Evolutionary conservation across 257 asterid species (phyloP).

Genomic region (Solanum chiquidenum): DNA sequence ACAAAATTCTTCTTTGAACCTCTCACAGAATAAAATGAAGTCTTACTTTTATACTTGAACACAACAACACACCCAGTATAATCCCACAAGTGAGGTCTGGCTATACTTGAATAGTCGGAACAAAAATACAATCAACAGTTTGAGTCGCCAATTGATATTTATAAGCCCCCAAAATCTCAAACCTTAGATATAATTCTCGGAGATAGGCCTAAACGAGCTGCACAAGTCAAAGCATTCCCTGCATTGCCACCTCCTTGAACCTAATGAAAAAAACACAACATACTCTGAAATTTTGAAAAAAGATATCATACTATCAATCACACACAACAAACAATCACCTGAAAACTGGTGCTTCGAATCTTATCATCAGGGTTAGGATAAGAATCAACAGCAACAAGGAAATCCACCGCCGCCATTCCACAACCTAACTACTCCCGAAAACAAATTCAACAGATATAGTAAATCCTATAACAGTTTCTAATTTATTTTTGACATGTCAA

Average conservation of each 20-base stretch:
- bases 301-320: background rate
- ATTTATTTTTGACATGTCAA: background rate
- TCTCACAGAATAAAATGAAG: background rate
- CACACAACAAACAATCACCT: constrained; percentile 21
- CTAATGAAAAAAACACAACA: constrained; percentile 9
- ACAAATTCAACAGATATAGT: background rate
- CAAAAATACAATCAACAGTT: background rate
- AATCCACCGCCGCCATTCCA: constrained; percentile 54
- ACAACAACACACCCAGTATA: background rate
- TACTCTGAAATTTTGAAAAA: background rate
- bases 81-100: background rate
- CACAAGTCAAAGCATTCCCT: constrained; percentile 86
- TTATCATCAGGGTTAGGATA: constrained; percentile 89
- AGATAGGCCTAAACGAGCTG: constrained; percentile 74
- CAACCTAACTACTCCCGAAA: constrained; percentile 52
- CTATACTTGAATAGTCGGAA: background rate
- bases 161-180: background rate
- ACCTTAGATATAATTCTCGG: constrained; percentile 90
- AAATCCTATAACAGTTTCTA: background rate
- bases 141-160: background rate
- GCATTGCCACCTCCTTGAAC: constrained; percentile 94
- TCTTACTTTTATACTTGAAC: background rate
- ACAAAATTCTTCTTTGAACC: background rate
- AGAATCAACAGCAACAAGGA: constrained; percentile 68
- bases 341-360: constrained; percentile 60